phyloP scores from a whole-genome alignment of 352 stramenopile species.

The Phytopythium litorale region DNA sequence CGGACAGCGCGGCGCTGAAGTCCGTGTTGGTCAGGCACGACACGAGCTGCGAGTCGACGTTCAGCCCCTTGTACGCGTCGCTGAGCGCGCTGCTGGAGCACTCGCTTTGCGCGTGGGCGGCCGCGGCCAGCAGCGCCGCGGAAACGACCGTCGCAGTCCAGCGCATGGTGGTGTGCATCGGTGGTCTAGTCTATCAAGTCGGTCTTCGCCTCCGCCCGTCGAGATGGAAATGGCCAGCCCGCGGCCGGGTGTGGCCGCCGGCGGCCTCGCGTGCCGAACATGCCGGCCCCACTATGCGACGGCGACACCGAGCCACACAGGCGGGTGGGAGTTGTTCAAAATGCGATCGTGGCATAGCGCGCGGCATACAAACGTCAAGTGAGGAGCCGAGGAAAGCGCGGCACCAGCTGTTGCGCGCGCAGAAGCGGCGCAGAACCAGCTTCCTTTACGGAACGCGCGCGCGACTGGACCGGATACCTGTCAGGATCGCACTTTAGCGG shows the following conservation, averaged over 20 bases:
- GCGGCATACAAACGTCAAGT: no score
- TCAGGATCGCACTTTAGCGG: neutral
- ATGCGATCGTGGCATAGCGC: no score
- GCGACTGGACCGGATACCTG: neutral
- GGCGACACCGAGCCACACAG: no score
- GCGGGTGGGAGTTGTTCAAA: no score
- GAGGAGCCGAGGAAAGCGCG: neutral
- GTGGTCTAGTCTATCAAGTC: constrained; percentile 9
- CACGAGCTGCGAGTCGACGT: constrained; percentile 45
- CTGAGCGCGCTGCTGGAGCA: constrained; percentile 42
- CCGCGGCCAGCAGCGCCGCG: constrained; percentile 16
- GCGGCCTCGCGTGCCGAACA: neutral
- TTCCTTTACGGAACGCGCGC: neutral
- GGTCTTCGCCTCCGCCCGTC: constrained; percentile 23
- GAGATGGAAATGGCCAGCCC: constrained; percentile 28
- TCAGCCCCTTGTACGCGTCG: constrained; percentile 41
- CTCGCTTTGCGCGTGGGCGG: constrained; percentile 19
- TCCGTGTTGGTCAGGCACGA: constrained; percentile 47
- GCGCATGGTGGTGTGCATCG: neutral
- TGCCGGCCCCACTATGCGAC: neutral
- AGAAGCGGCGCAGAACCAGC: neutral
- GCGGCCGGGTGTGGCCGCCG: neutral
- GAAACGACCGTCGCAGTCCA: constrained; percentile 16
- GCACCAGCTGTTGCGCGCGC: neutral
- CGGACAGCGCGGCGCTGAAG: constrained; percentile 42